Base-by-base conservation (phyloP, 495 filamentous ascomycete species). In the Gamarada debralockiae region DNA sequence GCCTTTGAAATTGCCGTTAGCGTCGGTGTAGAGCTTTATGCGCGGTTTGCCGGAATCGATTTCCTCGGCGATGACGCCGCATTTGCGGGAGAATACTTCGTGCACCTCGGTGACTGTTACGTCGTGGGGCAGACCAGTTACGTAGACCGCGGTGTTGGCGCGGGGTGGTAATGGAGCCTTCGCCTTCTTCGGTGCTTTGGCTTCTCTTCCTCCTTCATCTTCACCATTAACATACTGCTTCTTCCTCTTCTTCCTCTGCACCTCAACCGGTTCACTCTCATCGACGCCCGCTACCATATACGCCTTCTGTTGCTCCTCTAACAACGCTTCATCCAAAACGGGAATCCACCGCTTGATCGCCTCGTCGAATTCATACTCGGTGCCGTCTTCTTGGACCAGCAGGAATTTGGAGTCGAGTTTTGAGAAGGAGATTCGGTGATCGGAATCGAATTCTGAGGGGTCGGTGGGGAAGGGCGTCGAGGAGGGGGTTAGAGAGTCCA, bases 41-140 rank as follows among this genome's bases (percentile, higher is more conserved):
- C 95, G 86, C 13, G 87, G 87, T 31, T 81, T 77, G 45, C 87
- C 86, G 55, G 77, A 85, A 61, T 97, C 93, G 57, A 93, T 90
- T 66, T 92, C 88, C 69, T 96, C 89, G 40, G 92, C 91, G 57
- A 98, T 95, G 58, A 98, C 85, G 42, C 95, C 95, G 67, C 81
- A 96, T 57, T 83, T 85, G 55, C 83, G 81, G 43, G 85, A 89
- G 74, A 99, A 99, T 22, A 86, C 76, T 12, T 87, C 76, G 51
- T 81, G 75, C 20, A 98, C 81, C 67, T 99, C 95, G 7, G 91
- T 83, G 18, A 84, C 73, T 0, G 83, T 83, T 17, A 77, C 84
- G 61, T 97, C 88, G 15, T 73, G 68, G 1, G 95, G 95, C 3
- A 99, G 80, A 12, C 82, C 85, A 2, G 89, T 95, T 34, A 97